phyloP scores from a whole-genome alignment of 2,329 filamentous ascomycete genomes.

The Exophiala lecanii-corni region DNA sequence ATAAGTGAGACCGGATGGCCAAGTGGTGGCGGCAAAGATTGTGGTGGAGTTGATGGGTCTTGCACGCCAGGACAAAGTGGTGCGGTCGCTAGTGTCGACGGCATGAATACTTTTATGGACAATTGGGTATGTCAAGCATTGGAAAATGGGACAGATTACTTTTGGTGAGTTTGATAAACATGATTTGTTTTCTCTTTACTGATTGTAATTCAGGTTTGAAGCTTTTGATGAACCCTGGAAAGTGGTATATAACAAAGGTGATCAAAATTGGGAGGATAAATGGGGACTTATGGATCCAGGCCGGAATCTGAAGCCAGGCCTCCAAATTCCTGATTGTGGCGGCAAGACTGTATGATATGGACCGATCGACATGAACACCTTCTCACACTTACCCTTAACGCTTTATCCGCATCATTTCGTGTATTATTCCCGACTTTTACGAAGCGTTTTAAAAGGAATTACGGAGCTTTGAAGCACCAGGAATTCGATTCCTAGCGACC shows the following conservation, averaged over 20 bases:
- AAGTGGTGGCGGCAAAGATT: slow-evolving; percentile 72
- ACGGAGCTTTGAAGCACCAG: too few relatives aligned
- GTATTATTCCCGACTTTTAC: background rate
- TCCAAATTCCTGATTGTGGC: slow-evolving; percentile 82
- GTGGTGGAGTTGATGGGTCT: slow-evolving; percentile 51
- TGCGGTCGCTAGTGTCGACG: slow-evolving; percentile 70
- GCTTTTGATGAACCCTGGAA: slow-evolving; percentile 98
- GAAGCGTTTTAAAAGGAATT: too few relatives aligned
- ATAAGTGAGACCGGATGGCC: slow-evolving; percentile 95
- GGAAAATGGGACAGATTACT: slow-evolving; percentile 81
- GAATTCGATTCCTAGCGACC: too few relatives aligned
- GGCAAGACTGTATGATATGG: slow-evolving; percentile 57
- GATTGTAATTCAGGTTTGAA: slow-evolving; percentile 60
- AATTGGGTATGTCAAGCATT: slow-evolving; percentile 80
- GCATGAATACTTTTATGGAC: slow-evolving; percentile 82
- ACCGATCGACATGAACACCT: background rate
- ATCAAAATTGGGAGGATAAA: slow-evolving; percentile 85
- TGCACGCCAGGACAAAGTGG: slow-evolving; percentile 57
- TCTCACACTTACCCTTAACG: background rate
- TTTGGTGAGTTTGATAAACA: slow-evolving; percentile 61
- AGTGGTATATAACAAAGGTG: slow-evolving; percentile 61
- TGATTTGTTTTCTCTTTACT: slow-evolving; percentile 8
- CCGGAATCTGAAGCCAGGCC: slow-evolving; percentile 74
- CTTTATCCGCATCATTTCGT: background rate
- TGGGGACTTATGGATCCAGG: slow-evolving; percentile 89